Evolutionary conservation across 1,284 basidiomycete genomes (phyloP), one percentile per base, ranked within the genome.

Genomic region (Apiotrichum montevideense): DNA sequence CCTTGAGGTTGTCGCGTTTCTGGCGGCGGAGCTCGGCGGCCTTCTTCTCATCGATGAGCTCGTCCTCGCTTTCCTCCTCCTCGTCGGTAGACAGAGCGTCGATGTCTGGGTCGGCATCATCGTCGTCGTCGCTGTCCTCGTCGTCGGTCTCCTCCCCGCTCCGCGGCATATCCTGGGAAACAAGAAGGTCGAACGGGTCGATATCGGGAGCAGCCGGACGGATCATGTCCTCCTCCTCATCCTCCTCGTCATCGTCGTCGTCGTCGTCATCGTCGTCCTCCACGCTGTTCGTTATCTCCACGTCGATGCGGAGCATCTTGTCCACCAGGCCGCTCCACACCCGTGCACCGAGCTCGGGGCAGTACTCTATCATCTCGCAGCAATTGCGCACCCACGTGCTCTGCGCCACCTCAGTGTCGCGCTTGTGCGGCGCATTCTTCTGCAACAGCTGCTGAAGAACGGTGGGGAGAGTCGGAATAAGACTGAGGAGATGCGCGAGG

Each of bases 281-380:
- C 3, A 95, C 74, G 68, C 95, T 92, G 21, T 94, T 88, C 75
- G 97, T 95, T 51, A 99, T 96, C 76, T 98, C 95, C 46, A 98
- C 94, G 73, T 99, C 96, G 57, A 98, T 91, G 73, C 95, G 87
- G 42, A 98, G 86, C 46, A 93, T 89, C 14, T 91, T 84, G 72
- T 96, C 93, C 14, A 98, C 82, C 43, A 97, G 88, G 0, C 87
- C 85, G 1, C 85, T 85, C 53, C 97, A 80, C 42, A 98, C 86
- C 59, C 86, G 85, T 65, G 94, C 90, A 0, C 86, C 82, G 6
- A 98, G 79, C 71, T 94, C 92, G 0, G 90, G 86, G 69, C 93
- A 97, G 75, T 98, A 98, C 41, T 85, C 84, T 6, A 87, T 88
- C 41, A 98, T 78, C 47, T 84, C 83, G 33, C 98, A 81, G 32